Conservation (phyloP, 768 basidiomycete species). For the Jaapia argillacea region DNA sequence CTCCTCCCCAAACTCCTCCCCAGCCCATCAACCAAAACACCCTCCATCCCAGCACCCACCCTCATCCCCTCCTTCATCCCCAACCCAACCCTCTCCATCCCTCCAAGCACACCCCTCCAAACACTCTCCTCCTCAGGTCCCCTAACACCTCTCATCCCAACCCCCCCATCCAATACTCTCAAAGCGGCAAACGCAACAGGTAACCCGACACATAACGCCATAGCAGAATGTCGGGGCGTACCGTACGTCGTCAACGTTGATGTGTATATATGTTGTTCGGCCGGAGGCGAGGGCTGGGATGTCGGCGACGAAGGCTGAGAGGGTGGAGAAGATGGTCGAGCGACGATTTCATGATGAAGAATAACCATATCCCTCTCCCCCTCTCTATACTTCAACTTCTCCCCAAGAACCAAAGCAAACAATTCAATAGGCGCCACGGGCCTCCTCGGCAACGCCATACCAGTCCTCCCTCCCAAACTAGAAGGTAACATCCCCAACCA, state of each 20-base stretch:
- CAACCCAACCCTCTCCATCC: slow-evolving; percentile 40
- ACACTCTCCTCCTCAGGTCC: slow-evolving; percentile 56
- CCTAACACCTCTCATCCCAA: slow-evolving; percentile 46
- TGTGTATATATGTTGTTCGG: slow-evolving; percentile 44
- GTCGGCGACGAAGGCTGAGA: no score
- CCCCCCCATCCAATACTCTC: slow-evolving; percentile 51
- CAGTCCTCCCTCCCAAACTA: slow-evolving; percentile 9
- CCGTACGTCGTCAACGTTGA: slow-evolving; percentile 62
- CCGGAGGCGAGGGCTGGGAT: slow-evolving; percentile 9
- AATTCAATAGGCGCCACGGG: slow-evolving; percentile 55
- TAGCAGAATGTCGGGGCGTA: slow-evolving; percentile 52
- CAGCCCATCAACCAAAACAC: slow-evolving; percentile 17
- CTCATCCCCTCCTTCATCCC: slow-evolving; percentile 27
- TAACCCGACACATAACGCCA: slow-evolving; percentile 86
- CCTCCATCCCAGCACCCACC: slow-evolving; percentile 28
- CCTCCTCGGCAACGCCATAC: slow-evolving; percentile 31
- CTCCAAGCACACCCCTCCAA: slow-evolving; percentile 50
- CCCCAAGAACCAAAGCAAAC: slow-evolving; percentile 61
- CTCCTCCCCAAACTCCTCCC: not conserved
- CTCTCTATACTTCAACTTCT: slow-evolving; percentile 57
- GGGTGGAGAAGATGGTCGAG: slow-evolving; percentile 14
- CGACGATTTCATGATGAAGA: slow-evolving; percentile 74
- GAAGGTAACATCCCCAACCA: slow-evolving; percentile 33
- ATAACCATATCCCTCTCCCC: slow-evolving; percentile 83
- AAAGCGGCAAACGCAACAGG: slow-evolving; percentile 81